These are phyloP conservation scores for Solanum ossicruentum DNA, from an alignment of 257 asterid genomes.

Conservation along the genomic window DNA sequence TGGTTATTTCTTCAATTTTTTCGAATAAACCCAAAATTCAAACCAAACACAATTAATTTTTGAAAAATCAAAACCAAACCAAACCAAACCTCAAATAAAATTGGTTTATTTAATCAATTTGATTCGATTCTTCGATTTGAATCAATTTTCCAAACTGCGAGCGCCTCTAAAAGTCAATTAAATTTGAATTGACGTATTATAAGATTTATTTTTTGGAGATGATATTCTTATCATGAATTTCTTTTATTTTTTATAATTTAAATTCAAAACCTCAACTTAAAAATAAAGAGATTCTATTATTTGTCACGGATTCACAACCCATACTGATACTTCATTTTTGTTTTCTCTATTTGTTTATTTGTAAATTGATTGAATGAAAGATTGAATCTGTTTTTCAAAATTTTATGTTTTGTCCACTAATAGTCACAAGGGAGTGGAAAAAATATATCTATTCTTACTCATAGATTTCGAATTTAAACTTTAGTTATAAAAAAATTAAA, in stretches of 20 bases:
- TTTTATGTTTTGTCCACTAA: background rate
- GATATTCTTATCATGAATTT: rapidly evolving
- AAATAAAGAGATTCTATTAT: background rate
- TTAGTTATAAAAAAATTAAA: background rate
- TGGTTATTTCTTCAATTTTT: no score
- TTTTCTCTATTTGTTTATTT: background rate
- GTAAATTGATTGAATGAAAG: background rate
- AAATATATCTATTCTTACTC: background rate
- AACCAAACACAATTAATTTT: no score
- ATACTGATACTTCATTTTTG: background rate
- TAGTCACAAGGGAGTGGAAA: background rate
- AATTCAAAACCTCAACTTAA: background rate
- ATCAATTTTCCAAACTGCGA: no score
- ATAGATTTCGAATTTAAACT: background rate
- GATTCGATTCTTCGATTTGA: no score
- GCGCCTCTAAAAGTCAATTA: background rate
- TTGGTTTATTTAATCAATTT: no score
- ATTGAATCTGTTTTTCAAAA: background rate
- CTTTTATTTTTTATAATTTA: background rate
- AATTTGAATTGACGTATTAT: background rate
- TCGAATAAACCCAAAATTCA: no score
- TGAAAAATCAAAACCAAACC: no score
- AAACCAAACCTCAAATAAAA: no score
- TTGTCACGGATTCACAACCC: background rate
- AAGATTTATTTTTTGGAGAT: background rate